Percentiles rank a stretch among this genome's conserved stretches.
These are phyloP conservation scores for Meripilus lineatus DNA, from an alignment of 1,284 basidiomycete species.

Conservation along the genomic window DNA sequence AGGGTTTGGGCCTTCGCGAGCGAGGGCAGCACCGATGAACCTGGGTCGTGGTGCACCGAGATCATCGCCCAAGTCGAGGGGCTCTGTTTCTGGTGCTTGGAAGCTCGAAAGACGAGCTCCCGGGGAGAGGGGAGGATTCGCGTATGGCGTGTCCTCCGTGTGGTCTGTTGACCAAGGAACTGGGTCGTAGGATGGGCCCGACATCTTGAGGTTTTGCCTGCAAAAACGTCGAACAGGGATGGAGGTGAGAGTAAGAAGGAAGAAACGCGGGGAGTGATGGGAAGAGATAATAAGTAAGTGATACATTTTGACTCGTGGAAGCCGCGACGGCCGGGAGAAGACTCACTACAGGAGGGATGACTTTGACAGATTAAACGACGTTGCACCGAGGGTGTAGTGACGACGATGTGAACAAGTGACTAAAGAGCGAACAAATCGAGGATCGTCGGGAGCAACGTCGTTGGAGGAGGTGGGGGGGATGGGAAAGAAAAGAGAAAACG, in stretches of 20 bases:
- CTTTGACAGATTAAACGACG: not conserved
- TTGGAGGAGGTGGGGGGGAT: not conserved
- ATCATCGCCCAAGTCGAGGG: constrained; percentile 21
- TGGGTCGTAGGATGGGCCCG: constrained; percentile 27
- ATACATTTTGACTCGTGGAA: too few species aligned
- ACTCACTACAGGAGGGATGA: not conserved
- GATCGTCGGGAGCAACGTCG: too few species aligned
- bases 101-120: constrained; percentile 16
- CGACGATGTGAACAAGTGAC: not conserved
- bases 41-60: constrained; percentile 26
- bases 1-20: constrained; percentile 26
- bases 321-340: not conserved
- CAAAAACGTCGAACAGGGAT: constrained; percentile 3
- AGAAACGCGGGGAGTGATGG: too few species aligned
- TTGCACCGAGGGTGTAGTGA: too few species aligned
- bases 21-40: constrained; percentile 27
- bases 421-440: not conserved
- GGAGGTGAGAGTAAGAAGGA: constrained; percentile 5
- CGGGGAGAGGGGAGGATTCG: constrained; percentile 12
- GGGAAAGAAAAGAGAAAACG: not conserved
- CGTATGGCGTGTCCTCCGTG: constrained; percentile 19
- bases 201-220: constrained; percentile 19
- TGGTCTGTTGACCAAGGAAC: constrained; percentile 18
- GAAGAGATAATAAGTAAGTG: too few species aligned
- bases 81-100: constrained; percentile 20